Evolutionary conservation across 176 grass and related monocot species (phyloP).

Genomic region (Typha latifolia): DNA sequence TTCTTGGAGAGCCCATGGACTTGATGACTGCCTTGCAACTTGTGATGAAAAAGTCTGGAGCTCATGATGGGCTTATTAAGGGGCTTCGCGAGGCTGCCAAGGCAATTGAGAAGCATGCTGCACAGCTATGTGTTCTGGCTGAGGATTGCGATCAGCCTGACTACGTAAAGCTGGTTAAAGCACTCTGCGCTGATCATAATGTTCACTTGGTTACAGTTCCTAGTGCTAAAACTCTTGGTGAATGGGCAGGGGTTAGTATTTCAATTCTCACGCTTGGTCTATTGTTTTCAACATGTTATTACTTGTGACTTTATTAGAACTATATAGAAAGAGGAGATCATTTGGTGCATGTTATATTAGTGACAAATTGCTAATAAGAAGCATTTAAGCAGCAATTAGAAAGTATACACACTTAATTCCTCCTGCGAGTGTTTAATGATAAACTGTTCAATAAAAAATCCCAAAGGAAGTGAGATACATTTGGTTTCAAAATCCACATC

Average conservation of each 20-base stretch:
- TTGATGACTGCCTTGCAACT: conserved; percentile 61
- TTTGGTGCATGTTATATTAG: background rate
- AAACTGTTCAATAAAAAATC: too few species aligned
- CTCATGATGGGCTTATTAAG: conserved; percentile 47
- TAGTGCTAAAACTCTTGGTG: conserved; percentile 62
- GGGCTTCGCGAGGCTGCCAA: conserved; percentile 50
- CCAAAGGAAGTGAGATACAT: too few species aligned
- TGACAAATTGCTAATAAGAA: background rate
- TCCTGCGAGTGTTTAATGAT: background rate
- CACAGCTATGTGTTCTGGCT: conserved; percentile 53
- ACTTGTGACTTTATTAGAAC: background rate
- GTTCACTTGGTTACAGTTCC: conserved; percentile 62
- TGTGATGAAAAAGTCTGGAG: conserved; percentile 42
- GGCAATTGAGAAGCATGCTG: conserved; percentile 53
- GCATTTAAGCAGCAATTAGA: background rate
- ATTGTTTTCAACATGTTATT: background rate
- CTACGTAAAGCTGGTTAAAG: conserved; percentile 70
- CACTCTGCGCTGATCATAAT: conserved; percentile 59
- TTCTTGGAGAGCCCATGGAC: conserved; percentile 68
- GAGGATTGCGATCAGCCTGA: conserved; percentile 73
- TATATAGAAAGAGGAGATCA: background rate
- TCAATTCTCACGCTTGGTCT: background rate
- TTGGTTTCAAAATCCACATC: too few species aligned
- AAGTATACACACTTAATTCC: background rate
- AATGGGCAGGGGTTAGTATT: conserved; percentile 58